A percentile compares a stretch with the other conserved stretches of the same genome.
Conservation (phyloP, 306 rosid genomes). For the Lotus japonicus region DNA sequence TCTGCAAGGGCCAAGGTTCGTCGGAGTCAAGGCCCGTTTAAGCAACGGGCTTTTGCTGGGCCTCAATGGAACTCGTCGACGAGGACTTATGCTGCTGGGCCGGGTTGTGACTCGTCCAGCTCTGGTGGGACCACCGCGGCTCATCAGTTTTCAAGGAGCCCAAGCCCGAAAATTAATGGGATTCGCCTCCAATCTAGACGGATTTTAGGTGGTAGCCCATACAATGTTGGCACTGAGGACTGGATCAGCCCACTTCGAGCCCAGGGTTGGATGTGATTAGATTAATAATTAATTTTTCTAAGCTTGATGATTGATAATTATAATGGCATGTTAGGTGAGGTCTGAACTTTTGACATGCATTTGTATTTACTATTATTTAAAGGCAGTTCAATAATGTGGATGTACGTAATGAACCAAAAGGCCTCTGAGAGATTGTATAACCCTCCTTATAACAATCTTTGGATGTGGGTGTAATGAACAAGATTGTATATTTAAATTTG, state of each 20-base stretch:
- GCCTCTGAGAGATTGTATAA: slow-evolving; percentile 6
- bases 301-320: neutral
- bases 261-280: slow-evolving; percentile 53
- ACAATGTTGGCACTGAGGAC: slow-evolving; percentile 36
- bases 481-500: no score
- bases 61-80: slow-evolving; percentile 58
- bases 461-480: no score
- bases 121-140: slow-evolving; percentile 41
- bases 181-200: slow-evolving; percentile 33
- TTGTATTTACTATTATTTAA: slow-evolving; percentile 10
- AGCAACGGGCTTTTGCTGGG: slow-evolving; percentile 37
- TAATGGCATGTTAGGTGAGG: slow-evolving; percentile 16
- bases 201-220: slow-evolving; percentile 35
- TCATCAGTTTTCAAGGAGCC: slow-evolving; percentile 39
- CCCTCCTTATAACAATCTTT: no score
- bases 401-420: neutral
- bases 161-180: slow-evolving; percentile 53
- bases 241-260: slow-evolving; percentile 56
- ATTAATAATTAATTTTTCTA: slow-evolving; percentile 13
- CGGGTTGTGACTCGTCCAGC: slow-evolving; percentile 53
- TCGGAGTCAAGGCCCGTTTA: slow-evolving; percentile 32
- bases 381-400: slow-evolving; percentile 5
- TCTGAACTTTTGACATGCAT: slow-evolving; percentile 22
- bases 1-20: slow-evolving; percentile 87
- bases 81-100: slow-evolving; percentile 22